Evolutionary conservation across 306 rosid genomes (phyloP).

Genomic region (Quercus dentata): DNA sequence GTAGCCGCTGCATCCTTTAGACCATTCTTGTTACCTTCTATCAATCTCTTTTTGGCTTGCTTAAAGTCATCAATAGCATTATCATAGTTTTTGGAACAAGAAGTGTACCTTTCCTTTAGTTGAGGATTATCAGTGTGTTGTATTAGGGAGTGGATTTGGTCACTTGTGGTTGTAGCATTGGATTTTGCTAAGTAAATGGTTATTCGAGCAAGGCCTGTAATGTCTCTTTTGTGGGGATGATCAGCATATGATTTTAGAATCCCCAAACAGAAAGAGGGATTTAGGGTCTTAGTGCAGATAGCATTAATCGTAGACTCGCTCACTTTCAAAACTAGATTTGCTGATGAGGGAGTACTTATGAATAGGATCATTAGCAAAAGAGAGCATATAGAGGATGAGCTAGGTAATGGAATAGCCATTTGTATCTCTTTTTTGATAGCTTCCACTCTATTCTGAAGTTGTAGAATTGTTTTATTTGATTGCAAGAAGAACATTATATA

Average conservation of each 20-base stretch:
- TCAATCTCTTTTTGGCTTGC: background rate
- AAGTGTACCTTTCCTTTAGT: background rate
- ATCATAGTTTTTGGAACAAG: background rate
- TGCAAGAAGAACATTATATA: too few species aligned
- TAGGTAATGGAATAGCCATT: background rate
- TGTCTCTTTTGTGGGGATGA: background rate
- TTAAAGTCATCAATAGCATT: background rate
- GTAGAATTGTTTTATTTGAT: too few species aligned
- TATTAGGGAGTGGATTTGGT: background rate
- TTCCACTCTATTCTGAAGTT: too few species aligned
- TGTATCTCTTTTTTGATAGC: too few species aligned
- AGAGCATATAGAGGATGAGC: background rate
- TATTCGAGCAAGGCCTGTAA: background rate
- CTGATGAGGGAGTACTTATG: background rate
- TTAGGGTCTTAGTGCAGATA: background rate
- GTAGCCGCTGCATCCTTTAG: background rate
- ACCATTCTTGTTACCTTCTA: background rate
- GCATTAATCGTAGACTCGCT: too few species aligned
- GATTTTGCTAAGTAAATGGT: background rate
- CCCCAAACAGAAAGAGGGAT: background rate
- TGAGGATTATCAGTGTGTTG: background rate
- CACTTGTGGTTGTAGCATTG: background rate
- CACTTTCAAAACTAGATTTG: background rate
- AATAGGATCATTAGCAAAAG: background rate
- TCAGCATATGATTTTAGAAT: background rate